Conservation (phyloP, 2,329 filamentous ascomycete genomes). For the Penicillium aurantiogriseum region DNA sequence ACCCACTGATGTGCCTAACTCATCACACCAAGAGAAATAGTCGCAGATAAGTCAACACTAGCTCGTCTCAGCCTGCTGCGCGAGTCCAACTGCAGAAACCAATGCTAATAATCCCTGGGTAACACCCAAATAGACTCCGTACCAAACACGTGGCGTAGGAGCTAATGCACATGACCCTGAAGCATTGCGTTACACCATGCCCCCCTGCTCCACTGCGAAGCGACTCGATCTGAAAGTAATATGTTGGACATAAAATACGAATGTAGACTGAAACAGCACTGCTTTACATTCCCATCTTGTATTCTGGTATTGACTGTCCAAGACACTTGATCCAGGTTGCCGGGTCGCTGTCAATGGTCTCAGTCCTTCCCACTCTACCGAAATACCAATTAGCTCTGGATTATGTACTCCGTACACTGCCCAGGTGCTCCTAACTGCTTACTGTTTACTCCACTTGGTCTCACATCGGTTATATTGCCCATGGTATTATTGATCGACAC, state of each 20-base stretch:
- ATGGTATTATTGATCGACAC: not conserved
- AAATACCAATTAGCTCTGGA: not conserved
- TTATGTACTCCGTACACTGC: not conserved
- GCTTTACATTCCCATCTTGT: not conserved
- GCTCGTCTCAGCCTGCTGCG: conserved; percentile 13
- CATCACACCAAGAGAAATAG: conserved; percentile 17
- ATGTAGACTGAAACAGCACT: not conserved
- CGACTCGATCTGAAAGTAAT: not conserved
- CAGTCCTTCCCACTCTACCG: not conserved
- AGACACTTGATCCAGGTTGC: not conserved
- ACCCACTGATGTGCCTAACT: conserved; percentile 14
- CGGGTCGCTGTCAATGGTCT: not conserved
- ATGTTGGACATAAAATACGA: not conserved
- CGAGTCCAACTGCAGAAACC: not conserved
- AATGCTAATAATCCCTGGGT: not conserved
- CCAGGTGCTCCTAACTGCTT: not conserved
- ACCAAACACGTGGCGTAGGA: not conserved
- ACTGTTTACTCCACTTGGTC: conserved; percentile 5
- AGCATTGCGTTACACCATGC: conserved; percentile 1
- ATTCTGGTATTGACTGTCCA: not conserved
- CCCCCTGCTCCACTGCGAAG: not conserved
- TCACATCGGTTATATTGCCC: not conserved
- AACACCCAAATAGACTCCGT: not conserved
- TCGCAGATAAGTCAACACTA: conserved; percentile 12
- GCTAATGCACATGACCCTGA: not conserved